phyloP scores from a whole-genome alignment of 805 yeast genomes.

The Metschnikowia drakensbergensis region DNA sequence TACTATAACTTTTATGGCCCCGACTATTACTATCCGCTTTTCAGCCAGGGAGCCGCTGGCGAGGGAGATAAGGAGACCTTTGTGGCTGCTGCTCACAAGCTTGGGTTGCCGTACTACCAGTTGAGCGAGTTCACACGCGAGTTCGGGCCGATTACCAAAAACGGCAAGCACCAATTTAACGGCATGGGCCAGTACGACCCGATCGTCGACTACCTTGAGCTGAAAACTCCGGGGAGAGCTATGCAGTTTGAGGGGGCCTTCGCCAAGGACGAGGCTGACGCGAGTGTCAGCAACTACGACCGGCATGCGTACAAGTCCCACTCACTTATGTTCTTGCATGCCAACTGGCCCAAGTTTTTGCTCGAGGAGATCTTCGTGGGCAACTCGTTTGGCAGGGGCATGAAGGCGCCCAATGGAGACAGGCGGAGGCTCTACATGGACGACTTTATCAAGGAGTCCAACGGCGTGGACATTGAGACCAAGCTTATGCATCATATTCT shows the following conservation, averaged over 20 bases:
- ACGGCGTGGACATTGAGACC: slow-evolving; percentile 29
- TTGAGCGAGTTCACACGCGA: slow-evolving; percentile 36
- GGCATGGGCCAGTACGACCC: slow-evolving; percentile 41
- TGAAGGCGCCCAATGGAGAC: slow-evolving; percentile 16
- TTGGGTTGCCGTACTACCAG: slow-evolving; percentile 35
- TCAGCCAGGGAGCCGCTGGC: slow-evolving; percentile 42
- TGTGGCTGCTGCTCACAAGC: slow-evolving; percentile 39
- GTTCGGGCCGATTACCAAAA: slow-evolving; percentile 29
- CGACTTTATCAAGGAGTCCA: slow-evolving; percentile 23
- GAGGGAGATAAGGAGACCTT: slow-evolving; percentile 44
- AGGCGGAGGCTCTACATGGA: slow-evolving; percentile 28
- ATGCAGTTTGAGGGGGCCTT: slow-evolving; percentile 8
- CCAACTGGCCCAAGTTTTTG: slow-evolving; percentile 36
- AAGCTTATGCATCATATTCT: slow-evolving; percentile 25
- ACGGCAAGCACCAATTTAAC: slow-evolving; percentile 25
- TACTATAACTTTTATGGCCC: slow-evolving; percentile 39
- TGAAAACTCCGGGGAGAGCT: slow-evolving; percentile 1
- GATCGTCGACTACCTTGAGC: slow-evolving; percentile 26
- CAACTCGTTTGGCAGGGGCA: slow-evolving; percentile 29
- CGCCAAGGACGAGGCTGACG: slow-evolving; percentile 23
- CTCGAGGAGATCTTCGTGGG: slow-evolving; percentile 24
- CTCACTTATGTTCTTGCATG: slow-evolving; percentile 31
- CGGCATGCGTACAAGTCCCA: slow-evolving; percentile 28
- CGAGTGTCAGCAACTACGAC: slow-evolving; percentile 23
- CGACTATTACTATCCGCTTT: slow-evolving; percentile 33